These are phyloP conservation scores for Yarrowia yakushimensis DNA, from an alignment of 805 yeast genomes.

Conservation along the genomic window DNA sequence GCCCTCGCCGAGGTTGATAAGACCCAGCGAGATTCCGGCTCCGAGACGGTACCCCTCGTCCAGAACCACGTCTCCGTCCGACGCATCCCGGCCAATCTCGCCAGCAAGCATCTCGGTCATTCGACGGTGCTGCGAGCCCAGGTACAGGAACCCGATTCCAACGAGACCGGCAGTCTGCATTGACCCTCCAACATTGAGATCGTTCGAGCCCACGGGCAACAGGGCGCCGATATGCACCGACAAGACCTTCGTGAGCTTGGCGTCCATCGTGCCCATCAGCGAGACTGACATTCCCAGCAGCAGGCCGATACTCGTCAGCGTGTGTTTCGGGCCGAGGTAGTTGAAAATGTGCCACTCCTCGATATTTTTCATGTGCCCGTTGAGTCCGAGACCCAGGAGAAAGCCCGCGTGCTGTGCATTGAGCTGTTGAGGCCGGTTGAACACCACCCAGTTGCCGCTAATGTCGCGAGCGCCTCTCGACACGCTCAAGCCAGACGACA, in stretches of 20 bases:
- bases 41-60: slow-evolving; percentile 81
- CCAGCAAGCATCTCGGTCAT: slow-evolving; percentile 76
- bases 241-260: slow-evolving; percentile 80
- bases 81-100: slow-evolving; percentile 46
- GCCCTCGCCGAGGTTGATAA: slow-evolving; percentile 76
- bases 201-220: slow-evolving; percentile 86
- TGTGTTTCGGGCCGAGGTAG: slow-evolving; percentile 84
- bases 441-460: slow-evolving; percentile 87
- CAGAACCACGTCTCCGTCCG: slow-evolving; percentile 41
- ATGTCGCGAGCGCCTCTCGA: slow-evolving; percentile 65
- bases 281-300: slow-evolving; percentile 93
- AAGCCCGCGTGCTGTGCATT: slow-evolving; percentile 93
- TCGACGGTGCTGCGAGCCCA: slow-evolving; percentile 73
- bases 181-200: slow-evolving; percentile 72
- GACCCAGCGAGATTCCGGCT: slow-evolving; percentile 86
- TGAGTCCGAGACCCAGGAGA: slow-evolving; percentile 83
- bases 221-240: slow-evolving; percentile 91
- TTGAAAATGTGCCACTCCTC: slow-evolving; percentile 98
- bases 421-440: slow-evolving; percentile 69
- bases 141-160: slow-evolving; percentile 82
- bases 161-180: slow-evolving; percentile 91
- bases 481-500: slow-evolving; percentile 76
- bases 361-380: slow-evolving; percentile 75
- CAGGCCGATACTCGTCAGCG: slow-evolving; percentile 79
- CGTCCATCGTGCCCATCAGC: slow-evolving; percentile 74